Evolutionary conservation across 2,329 filamentous ascomycete genomes (phyloP).

Genomic region (Epichloe brachyelytri): DNA sequence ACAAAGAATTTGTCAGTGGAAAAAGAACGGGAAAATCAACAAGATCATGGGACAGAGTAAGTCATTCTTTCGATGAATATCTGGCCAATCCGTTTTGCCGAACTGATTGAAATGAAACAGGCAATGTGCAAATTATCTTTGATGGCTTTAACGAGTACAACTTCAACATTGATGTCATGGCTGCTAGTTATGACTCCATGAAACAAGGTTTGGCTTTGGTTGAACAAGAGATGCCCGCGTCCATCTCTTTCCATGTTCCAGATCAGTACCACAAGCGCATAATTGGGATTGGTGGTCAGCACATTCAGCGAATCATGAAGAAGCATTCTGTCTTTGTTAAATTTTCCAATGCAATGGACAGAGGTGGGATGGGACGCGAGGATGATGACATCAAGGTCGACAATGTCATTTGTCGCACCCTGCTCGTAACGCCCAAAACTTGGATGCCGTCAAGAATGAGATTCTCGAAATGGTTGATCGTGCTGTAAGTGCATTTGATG

Average conservation of each 20-base stretch:
- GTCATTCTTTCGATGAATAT: not conserved
- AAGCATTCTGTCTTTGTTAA: constrained; percentile 99
- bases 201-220: constrained; percentile 86
- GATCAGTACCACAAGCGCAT: constrained; percentile 99
- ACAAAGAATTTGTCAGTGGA: constrained; percentile 98
- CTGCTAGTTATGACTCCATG: constrained; percentile 82
- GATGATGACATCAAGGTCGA: constrained; percentile 98
- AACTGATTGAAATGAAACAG: constrained; percentile 20
- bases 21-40: constrained; percentile 99
- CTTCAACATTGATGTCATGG: constrained; percentile 97
- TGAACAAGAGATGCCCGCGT: constrained; percentile 97
- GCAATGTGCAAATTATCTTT: constrained; percentile 97
- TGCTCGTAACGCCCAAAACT: constrained; percentile 88
- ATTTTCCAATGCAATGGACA: constrained; percentile 98
- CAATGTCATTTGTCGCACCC: constrained; percentile 96
- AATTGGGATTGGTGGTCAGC: constrained; percentile 94
- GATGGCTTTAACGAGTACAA: constrained; percentile 99
- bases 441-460: constrained; percentile 95
- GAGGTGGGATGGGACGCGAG: constrained; percentile 76
- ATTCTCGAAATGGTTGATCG: constrained; percentile 99
- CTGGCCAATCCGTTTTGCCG: not conserved
- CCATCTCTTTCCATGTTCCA: constrained; percentile 96
- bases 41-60: constrained; percentile 97
- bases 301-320: constrained; percentile 99
- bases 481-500: constrained; percentile 43